These are phyloP conservation scores for Colletotrichum euphorbiae DNA, from an alignment of 2,329 filamentous ascomycete genomes.

Conservation along the genomic window DNA sequence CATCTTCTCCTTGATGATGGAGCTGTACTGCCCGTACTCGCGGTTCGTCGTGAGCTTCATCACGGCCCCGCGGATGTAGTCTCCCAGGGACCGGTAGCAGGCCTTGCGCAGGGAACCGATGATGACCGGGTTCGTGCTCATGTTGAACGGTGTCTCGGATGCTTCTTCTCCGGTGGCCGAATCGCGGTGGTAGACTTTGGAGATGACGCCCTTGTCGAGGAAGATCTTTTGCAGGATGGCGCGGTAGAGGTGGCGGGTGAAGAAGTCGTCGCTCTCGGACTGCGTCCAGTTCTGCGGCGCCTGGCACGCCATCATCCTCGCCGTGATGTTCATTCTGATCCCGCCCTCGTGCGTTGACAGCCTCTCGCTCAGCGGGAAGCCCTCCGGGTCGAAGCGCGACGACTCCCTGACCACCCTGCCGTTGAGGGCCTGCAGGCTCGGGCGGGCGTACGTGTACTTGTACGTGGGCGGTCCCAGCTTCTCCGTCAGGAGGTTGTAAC, in stretches of 20 bases:
- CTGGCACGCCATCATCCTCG: conserved; percentile 98
- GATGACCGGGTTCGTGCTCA: conserved; percentile 81
- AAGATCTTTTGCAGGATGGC: conserved; percentile 93
- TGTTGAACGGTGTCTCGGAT: conserved; percentile 58
- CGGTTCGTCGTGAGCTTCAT: conserved; percentile 74
- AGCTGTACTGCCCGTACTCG: conserved; percentile 69
- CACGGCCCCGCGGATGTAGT: conserved; percentile 85
- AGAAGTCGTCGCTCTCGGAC: conserved; percentile 86
- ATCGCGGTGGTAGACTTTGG: conserved; percentile 62
- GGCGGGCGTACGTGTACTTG: conserved; percentile 83
- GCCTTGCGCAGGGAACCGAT: conserved; percentile 86
- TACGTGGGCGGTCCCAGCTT: conserved; percentile 87
- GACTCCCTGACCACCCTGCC: conserved; percentile 77
- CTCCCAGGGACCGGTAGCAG: conserved; percentile 79
- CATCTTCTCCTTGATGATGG: conserved; percentile 75
- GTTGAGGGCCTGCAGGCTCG: conserved; percentile 73
- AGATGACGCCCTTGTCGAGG: conserved; percentile 83
- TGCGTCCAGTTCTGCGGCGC: conserved; percentile 92
- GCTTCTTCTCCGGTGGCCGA: conserved; percentile 44
- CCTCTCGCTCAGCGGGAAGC: conserved; percentile 89
- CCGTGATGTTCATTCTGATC: conserved; percentile 91
- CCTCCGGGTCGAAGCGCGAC: conserved; percentile 83
- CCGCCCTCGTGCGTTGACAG: conserved; percentile 72
- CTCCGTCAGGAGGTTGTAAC: conserved; percentile 96
- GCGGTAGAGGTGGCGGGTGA: conserved; percentile 92